A percentile compares a stretch with the other conserved stretches of the same genome.
phyloP scores from a whole-genome alignment of 257 asterid species.

The Striga asiatica region DNA sequence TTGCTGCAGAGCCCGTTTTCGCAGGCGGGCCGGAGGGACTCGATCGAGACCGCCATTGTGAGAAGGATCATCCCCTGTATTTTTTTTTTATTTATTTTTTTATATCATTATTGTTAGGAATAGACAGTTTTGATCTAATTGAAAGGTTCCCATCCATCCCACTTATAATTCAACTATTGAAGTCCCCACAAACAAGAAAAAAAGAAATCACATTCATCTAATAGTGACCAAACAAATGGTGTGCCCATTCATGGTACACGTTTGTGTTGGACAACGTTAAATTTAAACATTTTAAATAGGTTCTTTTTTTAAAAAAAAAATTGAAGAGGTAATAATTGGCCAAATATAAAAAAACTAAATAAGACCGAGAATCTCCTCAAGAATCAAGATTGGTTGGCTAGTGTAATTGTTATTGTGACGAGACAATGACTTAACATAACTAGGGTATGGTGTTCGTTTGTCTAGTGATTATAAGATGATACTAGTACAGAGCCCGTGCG shows the following conservation, averaged over 20 bases:
- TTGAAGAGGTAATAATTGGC: too few relatives aligned
- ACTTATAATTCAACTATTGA: slow-evolving; percentile 9
- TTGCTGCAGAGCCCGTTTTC: slow-evolving; percentile 56
- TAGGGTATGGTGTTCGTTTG: too few relatives aligned
- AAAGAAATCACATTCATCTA: slow-evolving; percentile 5
- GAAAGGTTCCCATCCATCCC: too few relatives aligned
- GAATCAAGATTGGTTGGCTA: too few relatives aligned
- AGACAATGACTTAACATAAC: too few relatives aligned
- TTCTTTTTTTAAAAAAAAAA: too few relatives aligned
- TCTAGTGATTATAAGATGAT: too few relatives aligned
- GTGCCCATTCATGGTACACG: slow-evolving; percentile 8
- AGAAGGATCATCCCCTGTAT: slow-evolving; percentile 74
- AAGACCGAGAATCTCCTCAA: not conserved
- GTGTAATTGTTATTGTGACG: too few relatives aligned
- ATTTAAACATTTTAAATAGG: not conserved
- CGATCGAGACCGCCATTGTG: slow-evolving; percentile 61
- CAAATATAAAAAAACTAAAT: not conserved
- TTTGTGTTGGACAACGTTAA: slow-evolving; percentile 13
- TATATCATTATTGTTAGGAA: too few relatives aligned
- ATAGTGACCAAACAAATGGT: slow-evolving; percentile 25
- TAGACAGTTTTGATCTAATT: too few relatives aligned
- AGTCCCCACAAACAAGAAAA: not conserved
- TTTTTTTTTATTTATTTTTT: not conserved
- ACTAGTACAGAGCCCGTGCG: too few relatives aligned
- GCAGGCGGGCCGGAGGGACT: slow-evolving; percentile 52